A percentile compares a stretch with the other conserved stretches of the same genome.
Conservation (phyloP, 2,329 filamentous ascomycete genomes). For the Pseudogymnoascus sp. region DNA sequence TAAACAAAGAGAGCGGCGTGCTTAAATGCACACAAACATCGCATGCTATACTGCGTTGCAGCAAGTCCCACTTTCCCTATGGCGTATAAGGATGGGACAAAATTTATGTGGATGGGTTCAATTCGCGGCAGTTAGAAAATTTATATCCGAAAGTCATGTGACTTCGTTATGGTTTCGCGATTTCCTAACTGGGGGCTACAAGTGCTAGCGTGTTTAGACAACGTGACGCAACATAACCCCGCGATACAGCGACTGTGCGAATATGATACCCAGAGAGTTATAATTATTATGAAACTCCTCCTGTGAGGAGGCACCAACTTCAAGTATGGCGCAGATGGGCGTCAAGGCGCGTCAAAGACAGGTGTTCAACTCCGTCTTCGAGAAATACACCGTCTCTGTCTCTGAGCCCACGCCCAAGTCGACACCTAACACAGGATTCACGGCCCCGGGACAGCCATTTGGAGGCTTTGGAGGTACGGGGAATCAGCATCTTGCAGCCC, state of each 20-base stretch:
- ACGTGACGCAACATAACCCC: slow-evolving; percentile 7
- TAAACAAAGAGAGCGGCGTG: neutral
- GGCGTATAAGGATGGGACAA: neutral
- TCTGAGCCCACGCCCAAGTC: slow-evolving; percentile 25
- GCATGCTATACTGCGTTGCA: neutral
- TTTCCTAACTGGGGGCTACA: neutral
- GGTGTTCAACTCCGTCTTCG: slow-evolving; percentile 29
- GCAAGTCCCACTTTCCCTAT: neutral
- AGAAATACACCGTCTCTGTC: slow-evolving; percentile 13
- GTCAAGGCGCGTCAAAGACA: slow-evolving; percentile 16
- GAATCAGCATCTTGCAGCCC: neutral
- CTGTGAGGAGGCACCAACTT: slow-evolving; percentile 2
- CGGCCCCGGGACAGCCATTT: slow-evolving; percentile 21
- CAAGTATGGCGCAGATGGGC: neutral
- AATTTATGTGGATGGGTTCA: neutral
- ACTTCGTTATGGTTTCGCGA: slow-evolving; percentile 2
- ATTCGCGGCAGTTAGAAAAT: slow-evolving; percentile 1
- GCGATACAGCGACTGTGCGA: neutral
- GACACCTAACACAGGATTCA: slow-evolving; percentile 22
- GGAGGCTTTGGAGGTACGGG: slow-evolving; percentile 13
- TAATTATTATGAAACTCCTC: slow-evolving; percentile 2
- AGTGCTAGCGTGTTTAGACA: neutral
- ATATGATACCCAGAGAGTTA: slow-evolving; percentile 6
- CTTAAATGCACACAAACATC: neutral
- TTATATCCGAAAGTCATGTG: neutral